phyloP scores from a whole-genome alignment of 805 yeast species.

The Lachancea kluyveri region DNA sequence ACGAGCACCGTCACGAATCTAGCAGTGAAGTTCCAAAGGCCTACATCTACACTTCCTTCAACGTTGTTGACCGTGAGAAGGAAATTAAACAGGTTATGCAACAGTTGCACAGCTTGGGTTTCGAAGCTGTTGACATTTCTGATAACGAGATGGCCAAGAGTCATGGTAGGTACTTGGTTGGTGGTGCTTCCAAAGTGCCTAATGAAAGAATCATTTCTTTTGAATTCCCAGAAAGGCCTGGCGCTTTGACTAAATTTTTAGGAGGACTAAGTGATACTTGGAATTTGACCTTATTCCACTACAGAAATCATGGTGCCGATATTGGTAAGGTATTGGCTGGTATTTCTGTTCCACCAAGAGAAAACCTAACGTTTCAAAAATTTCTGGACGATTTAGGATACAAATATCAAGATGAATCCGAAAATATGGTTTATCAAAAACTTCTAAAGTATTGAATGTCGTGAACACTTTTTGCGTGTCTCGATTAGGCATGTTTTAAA shows the following conservation, averaged over 20 bases:
- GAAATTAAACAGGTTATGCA: slow-evolving; percentile 64
- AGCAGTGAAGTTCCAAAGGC: slow-evolving; percentile 47
- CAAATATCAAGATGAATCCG: slow-evolving; percentile 72
- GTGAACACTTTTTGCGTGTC: too few relatives aligned
- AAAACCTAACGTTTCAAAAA: slow-evolving; percentile 54
- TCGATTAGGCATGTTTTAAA: too few relatives aligned
- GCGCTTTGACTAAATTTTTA: slow-evolving; percentile 81
- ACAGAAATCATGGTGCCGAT: slow-evolving; percentile 95
- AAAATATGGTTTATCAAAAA: slow-evolving; percentile 77
- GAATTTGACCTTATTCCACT: slow-evolving; percentile 93
- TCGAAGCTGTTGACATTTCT: slow-evolving; percentile 76
- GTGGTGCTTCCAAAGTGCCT: slow-evolving; percentile 72
- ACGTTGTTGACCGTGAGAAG: slow-evolving; percentile 65
- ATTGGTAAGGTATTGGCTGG: slow-evolving; percentile 91
- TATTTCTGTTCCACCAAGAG: slow-evolving; percentile 71
- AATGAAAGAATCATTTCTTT: slow-evolving; percentile 77
- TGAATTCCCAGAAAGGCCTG: slow-evolving; percentile 97
- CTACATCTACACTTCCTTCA: slow-evolving; percentile 80
- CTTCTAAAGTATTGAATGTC: slow-evolving; percentile 44
- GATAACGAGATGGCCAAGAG: slow-evolving; percentile 92
- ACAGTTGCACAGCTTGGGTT: slow-evolving; percentile 55
- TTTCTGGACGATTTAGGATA: slow-evolving; percentile 73
- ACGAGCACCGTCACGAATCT: slow-evolving; percentile 34
- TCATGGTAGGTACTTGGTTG: slow-evolving; percentile 94
- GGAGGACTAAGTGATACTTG: slow-evolving; percentile 65